Evolutionary conservation across 2,329 filamentous ascomycete species (phyloP).

Genomic region (Exserohilum turcica): DNA sequence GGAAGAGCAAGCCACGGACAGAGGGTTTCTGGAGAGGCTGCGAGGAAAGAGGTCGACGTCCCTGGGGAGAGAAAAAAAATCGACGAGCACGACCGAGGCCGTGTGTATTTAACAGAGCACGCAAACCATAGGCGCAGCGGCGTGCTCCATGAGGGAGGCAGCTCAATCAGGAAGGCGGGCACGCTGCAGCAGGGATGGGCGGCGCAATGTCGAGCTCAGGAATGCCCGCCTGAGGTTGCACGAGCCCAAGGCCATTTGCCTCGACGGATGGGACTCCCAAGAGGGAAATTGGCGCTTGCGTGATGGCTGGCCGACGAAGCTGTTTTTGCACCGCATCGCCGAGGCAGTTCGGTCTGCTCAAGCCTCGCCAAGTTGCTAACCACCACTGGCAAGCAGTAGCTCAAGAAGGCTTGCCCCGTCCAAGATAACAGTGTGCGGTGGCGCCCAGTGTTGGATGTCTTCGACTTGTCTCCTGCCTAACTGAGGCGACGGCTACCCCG

Average conservation of each 20-base stretch:
- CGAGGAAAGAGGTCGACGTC: constrained; percentile 15
- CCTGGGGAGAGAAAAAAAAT: constrained; percentile 8
- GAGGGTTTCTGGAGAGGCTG: constrained; percentile 9
- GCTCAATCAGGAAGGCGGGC: constrained; percentile 21
- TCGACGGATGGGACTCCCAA: constrained; percentile 23
- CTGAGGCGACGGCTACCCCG: constrained; percentile 11
- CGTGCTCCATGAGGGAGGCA: constrained; percentile 11
- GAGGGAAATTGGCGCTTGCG: constrained; percentile 8
- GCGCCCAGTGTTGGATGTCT: constrained; percentile 11
- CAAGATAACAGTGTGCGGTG: constrained; percentile 19
- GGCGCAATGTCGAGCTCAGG: not conserved
- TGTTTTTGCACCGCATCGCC: constrained; percentile 19
- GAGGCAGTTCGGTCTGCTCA: constrained; percentile 11
- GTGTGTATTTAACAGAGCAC: constrained; percentile 17
- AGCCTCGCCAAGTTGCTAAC: constrained; percentile 23
- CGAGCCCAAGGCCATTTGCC: constrained; percentile 16
- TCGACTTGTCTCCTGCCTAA: constrained; percentile 17
- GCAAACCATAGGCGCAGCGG: constrained; percentile 8
- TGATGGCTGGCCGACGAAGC: constrained; percentile 13
- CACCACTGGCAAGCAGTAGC: constrained; percentile 14
- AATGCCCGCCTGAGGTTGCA: no score
- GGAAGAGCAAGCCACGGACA: constrained; percentile 9
- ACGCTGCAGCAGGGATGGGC: constrained; percentile 12
- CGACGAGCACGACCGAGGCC: constrained; percentile 9
- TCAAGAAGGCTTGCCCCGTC: constrained; percentile 19